phyloP scores from a whole-genome alignment of 2,329 filamentous ascomycete species.

The Calycina herbarum region DNA sequence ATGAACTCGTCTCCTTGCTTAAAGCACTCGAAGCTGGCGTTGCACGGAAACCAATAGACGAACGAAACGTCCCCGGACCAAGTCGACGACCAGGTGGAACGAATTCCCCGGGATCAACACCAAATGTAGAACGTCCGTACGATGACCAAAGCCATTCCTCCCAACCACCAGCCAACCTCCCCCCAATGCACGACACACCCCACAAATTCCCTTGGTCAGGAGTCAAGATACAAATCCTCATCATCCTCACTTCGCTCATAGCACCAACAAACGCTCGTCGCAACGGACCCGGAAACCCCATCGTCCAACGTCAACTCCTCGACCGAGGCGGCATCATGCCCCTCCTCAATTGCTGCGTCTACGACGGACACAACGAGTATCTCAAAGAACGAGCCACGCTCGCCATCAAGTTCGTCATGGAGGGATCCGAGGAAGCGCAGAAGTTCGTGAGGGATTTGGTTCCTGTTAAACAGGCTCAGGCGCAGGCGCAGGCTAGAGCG shows the following conservation, averaged over 20 bases:
- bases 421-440: slow-evolving; percentile 72
- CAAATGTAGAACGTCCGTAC: slow-evolving; percentile 66
- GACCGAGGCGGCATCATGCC: slow-evolving; percentile 83
- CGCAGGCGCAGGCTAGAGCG: slow-evolving; percentile 26
- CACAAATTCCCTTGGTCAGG: slow-evolving; percentile 68
- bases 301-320: slow-evolving; percentile 86
- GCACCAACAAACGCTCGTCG: slow-evolving; percentile 71
- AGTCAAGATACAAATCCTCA: slow-evolving; percentile 88
- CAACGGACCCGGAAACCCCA: slow-evolving; percentile 63
- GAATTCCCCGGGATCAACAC: slow-evolving; percentile 18
- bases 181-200: slow-evolving; percentile 60
- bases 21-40: slow-evolving; percentile 87
- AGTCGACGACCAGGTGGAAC: slow-evolving; percentile 40
- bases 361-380: slow-evolving; percentile 91
- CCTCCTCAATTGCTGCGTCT: slow-evolving; percentile 83
- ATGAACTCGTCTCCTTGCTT: slow-evolving; percentile 83
- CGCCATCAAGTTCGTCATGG: slow-evolving; percentile 80
- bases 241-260: slow-evolving; percentile 84
- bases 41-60: slow-evolving; percentile 72
- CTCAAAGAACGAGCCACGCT: slow-evolving; percentile 89
- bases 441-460: slow-evolving; percentile 62
- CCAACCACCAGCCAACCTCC: slow-evolving; percentile 47
- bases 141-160: slow-evolving; percentile 41
- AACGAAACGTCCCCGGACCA: slow-evolving; percentile 39
- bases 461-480: slow-evolving; percentile 33